These are phyloP conservation scores for Musa schizocarpa DNA, from an alignment of 176 grass and related monocot genomes.

Conservation along the genomic window DNA sequence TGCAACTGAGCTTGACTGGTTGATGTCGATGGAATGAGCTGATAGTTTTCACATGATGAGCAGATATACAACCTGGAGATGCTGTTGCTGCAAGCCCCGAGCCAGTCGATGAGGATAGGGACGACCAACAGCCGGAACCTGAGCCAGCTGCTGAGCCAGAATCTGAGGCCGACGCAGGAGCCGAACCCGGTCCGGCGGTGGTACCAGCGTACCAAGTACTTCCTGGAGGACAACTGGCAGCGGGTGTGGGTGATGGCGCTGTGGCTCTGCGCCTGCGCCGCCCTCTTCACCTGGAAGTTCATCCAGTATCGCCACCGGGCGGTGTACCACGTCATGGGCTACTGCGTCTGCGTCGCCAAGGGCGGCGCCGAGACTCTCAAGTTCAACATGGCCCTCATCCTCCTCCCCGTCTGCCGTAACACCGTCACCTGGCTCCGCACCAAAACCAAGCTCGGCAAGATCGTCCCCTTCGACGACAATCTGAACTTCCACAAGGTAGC, in stretches of 20 bases:
- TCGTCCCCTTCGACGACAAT: constrained; percentile 40
- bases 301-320: constrained; percentile 30
- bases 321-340: constrained; percentile 32
- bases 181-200: constrained; percentile 13
- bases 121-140: constrained; percentile 25
- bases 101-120: constrained; percentile 21
- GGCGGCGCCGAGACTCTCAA: constrained; percentile 41
- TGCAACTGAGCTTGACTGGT: too few species aligned
- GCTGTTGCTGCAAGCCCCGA: constrained; percentile 61
- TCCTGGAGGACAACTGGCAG: constrained; percentile 34
- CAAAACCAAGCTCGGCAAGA: constrained; percentile 20
- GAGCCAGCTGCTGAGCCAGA: constrained; percentile 25
- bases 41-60: too few species aligned
- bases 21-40: too few species aligned
- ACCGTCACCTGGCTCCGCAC: constrained; percentile 36
- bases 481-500: constrained; percentile 39
- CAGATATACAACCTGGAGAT: constrained; percentile 68
- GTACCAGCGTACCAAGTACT: constrained; percentile 14
- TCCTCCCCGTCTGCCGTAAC: constrained; percentile 41
- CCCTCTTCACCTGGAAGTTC: constrained; percentile 34
- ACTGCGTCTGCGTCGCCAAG: constrained; percentile 35
- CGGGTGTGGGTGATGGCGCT: constrained; percentile 29
- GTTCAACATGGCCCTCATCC: constrained; percentile 44
- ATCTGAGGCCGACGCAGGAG: constrained; percentile 25
- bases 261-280: constrained; percentile 25